Evolutionary conservation across 305 asterid species (phyloP).

Genomic region (Withania somnifera): DNA sequence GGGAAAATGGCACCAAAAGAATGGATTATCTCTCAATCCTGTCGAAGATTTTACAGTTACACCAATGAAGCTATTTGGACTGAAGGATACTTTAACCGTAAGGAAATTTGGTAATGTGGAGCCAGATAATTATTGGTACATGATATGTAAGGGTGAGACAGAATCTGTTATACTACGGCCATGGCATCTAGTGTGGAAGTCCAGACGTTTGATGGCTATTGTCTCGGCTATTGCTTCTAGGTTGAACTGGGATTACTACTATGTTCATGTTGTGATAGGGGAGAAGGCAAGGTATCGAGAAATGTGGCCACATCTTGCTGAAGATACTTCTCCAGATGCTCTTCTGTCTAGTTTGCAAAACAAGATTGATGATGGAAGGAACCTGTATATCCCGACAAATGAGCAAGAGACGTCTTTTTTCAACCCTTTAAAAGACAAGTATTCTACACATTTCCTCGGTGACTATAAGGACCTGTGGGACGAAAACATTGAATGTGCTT

Average conservation of each 20-base stretch:
- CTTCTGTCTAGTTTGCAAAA: conserved; percentile 33
- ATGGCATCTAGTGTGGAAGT: conserved; percentile 60
- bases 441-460: conserved; percentile 55
- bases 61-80: conserved; percentile 48
- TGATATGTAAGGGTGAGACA: conserved; percentile 74
- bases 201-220: conserved; percentile 56
- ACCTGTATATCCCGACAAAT: conserved; percentile 49
- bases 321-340: conserved; percentile 54
- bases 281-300: conserved; percentile 48
- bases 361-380: conserved; percentile 52
- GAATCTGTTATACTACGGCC: conserved; percentile 50
- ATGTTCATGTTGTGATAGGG: conserved; percentile 64
- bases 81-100: conserved; percentile 50
- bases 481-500: conserved; percentile 56
- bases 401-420: conserved; percentile 39
- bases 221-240: conserved; percentile 50
- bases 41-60: conserved; percentile 57
- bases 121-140: conserved; percentile 78
- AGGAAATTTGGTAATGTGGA: conserved; percentile 72
- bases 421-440: conserved; percentile 55
- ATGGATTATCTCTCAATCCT: conserved; percentile 48
- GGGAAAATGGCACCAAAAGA: conserved; percentile 45
- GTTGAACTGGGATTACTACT: conserved; percentile 65
- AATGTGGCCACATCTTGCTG: conserved; percentile 63
- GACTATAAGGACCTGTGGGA: conserved; percentile 70